These are phyloP conservation scores for Fusarium duplospermum DNA, from an alignment of 2,329 filamentous ascomycete genomes.

Conservation along the genomic window DNA sequence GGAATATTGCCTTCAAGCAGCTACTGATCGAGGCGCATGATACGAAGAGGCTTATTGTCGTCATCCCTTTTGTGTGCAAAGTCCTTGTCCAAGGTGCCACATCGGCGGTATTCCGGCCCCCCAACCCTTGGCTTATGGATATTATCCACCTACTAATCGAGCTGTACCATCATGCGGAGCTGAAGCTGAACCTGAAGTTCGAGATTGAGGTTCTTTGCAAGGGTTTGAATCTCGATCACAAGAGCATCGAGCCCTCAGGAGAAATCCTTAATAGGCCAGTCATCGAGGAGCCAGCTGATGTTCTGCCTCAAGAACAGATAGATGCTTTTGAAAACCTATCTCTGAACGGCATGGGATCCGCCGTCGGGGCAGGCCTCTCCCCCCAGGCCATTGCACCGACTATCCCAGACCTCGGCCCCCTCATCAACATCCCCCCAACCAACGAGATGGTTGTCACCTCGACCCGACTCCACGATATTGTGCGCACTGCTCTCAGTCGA, in stretches of 20 bases:
- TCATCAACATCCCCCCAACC: slow-evolving; percentile 83
- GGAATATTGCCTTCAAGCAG: slow-evolving; percentile 97
- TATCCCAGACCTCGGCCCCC: slow-evolving; percentile 84
- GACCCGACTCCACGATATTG: slow-evolving; percentile 77
- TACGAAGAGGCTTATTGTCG: slow-evolving; percentile 88
- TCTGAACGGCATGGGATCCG: slow-evolving; percentile 77
- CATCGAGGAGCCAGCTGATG: slow-evolving; percentile 70
- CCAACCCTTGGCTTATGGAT: slow-evolving; percentile 98
- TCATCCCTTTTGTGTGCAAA: slow-evolving; percentile 98
- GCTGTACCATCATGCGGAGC: slow-evolving; percentile 89
- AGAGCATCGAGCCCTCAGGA: slow-evolving; percentile 86
- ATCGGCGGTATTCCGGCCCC: slow-evolving; percentile 91
- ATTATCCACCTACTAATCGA: slow-evolving; percentile 92
- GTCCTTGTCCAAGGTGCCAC: slow-evolving; percentile 85
- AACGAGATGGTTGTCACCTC: slow-evolving; percentile 83
- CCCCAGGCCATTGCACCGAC: slow-evolving; percentile 81
- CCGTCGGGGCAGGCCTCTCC: slow-evolving; percentile 78
- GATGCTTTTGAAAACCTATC: slow-evolving; percentile 88
- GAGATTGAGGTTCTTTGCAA: slow-evolving; percentile 98
- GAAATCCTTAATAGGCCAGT: slow-evolving; percentile 83
- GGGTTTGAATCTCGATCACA: slow-evolving; percentile 90
- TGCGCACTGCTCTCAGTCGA: slow-evolving; percentile 85
- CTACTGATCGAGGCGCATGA: slow-evolving; percentile 93
- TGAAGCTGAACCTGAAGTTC: slow-evolving; percentile 97
- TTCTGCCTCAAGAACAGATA: slow-evolving; percentile 73